phyloP scores from a whole-genome alignment of 2,329 filamentous ascomycete species.

The Fusarium verrucosum region DNA sequence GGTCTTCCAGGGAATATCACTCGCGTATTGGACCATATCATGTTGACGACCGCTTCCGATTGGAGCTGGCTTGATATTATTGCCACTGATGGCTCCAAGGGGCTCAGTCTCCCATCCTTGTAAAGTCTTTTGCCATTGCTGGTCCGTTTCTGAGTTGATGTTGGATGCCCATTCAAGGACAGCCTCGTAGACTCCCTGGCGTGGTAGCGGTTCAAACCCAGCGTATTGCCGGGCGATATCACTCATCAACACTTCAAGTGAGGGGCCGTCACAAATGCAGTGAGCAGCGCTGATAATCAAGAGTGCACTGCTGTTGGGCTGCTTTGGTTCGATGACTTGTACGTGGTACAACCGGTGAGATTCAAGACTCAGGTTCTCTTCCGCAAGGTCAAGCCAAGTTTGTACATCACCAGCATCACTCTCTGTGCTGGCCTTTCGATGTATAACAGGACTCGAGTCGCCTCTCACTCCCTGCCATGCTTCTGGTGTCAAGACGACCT shows the following conservation, averaged over 20 bases:
- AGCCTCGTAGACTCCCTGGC: not conserved
- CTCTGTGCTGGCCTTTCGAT: accelerated
- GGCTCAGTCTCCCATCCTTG: conserved; percentile 21
- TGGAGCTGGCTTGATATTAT: not conserved
- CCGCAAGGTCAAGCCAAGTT: not conserved
- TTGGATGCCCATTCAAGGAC: conserved; percentile 2
- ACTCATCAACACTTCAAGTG: conserved; percentile 11
- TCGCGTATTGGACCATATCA: conserved; percentile 1
- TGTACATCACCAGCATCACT: not conserved
- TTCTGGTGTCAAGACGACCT: not conserved
- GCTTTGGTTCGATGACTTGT: not conserved
- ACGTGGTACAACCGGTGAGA: not conserved
- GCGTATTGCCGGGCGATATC: conserved; percentile 3
- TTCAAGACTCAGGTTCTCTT: not conserved
- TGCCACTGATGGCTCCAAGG: conserved; percentile 10
- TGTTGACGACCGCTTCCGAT: not conserved
- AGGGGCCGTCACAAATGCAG: conserved; percentile 21
- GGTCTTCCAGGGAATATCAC: not conserved
- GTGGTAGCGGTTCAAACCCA: not conserved
- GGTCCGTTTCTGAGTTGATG: not conserved
- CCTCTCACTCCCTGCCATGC: not conserved
- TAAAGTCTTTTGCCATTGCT: not conserved
- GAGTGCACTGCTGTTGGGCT: not conserved
- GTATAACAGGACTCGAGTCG: not conserved
- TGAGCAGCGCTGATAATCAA: conserved; percentile 14